Evolutionary conservation across 495 filamentous ascomycete species (phyloP).

Genomic region (Barbatosphaeria neglecta): DNA sequence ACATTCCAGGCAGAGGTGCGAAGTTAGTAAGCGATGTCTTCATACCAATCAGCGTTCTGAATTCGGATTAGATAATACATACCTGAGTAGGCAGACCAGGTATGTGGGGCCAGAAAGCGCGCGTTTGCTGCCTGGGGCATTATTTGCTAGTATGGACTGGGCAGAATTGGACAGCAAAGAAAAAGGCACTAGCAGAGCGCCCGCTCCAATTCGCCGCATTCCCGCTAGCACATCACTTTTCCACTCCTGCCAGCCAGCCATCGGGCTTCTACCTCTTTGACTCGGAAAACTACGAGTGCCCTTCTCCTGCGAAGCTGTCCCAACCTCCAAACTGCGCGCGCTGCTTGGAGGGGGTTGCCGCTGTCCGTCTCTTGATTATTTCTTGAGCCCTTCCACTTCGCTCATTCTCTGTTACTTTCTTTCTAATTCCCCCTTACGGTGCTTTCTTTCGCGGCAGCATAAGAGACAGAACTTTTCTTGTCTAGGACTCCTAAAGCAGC

Average conservation of each 20-base stretch:
- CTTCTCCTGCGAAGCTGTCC: too few relatives aligned
- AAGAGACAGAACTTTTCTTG: background rate
- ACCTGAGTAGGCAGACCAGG: too few relatives aligned
- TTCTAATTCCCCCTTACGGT: constrained; percentile 11
- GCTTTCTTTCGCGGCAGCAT: background rate
- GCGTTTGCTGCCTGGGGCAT: background rate
- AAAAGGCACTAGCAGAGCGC: background rate
- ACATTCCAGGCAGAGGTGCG: background rate
- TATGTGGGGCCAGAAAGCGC: too few relatives aligned
- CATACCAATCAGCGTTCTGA: background rate
- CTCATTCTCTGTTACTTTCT: background rate
- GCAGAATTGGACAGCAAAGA: background rate
- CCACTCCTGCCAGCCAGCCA: background rate
- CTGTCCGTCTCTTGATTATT: background rate
- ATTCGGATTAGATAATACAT: background rate
- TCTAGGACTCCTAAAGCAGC: too few relatives aligned
- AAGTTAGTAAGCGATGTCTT: background rate
- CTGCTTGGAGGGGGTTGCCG: too few relatives aligned
- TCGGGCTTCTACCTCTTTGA: too few relatives aligned
- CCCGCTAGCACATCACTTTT: background rate
- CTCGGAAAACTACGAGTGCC: background rate
- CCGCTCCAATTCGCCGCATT: background rate
- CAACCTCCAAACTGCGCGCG: too few relatives aligned
- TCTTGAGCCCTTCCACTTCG: background rate
- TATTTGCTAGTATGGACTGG: background rate